phyloP scores from a whole-genome alignment of 768 basidiomycete genomes.

The Hemileccinum rubropunctum region DNA sequence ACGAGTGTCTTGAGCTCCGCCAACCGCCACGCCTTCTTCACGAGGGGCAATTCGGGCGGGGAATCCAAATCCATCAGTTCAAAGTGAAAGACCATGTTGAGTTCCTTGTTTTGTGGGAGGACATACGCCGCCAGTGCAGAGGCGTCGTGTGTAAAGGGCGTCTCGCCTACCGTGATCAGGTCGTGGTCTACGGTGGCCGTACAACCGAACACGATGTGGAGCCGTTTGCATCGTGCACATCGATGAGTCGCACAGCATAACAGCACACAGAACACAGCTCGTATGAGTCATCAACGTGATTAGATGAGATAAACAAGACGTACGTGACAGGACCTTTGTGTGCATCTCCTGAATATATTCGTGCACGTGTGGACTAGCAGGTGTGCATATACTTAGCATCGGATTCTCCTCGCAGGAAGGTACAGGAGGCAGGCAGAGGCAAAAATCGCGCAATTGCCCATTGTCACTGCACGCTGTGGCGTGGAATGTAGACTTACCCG shows the following conservation, averaged over 20 bases:
- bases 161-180: constrained; percentile 66
- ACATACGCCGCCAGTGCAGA: constrained; percentile 53
- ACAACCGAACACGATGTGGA: neutral
- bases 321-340: constrained; percentile 55
- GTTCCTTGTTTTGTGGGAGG: constrained; percentile 54
- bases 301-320: constrained; percentile 25
- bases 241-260: neutral
- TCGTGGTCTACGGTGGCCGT: constrained; percentile 40
- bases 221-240: neutral
- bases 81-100: constrained; percentile 66
- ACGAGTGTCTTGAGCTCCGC: constrained; percentile 48
- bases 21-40: constrained; percentile 48
- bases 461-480: constrained; percentile 10
- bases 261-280: neutral
- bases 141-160: constrained; percentile 54
- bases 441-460: neutral
- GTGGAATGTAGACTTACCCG: constrained; percentile 42
- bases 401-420: constrained; percentile 1
- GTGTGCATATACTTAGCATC: neutral
- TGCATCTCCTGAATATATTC: constrained; percentile 70
- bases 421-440: neutral
- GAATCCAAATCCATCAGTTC: constrained; percentile 61
- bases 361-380: constrained; percentile 58
- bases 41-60: constrained; percentile 40
- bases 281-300: constrained; percentile 12